These are phyloP conservation scores for Clarireedia sp. DNA, from an alignment of 2,329 filamentous ascomycete species.

Conservation along the genomic window DNA sequence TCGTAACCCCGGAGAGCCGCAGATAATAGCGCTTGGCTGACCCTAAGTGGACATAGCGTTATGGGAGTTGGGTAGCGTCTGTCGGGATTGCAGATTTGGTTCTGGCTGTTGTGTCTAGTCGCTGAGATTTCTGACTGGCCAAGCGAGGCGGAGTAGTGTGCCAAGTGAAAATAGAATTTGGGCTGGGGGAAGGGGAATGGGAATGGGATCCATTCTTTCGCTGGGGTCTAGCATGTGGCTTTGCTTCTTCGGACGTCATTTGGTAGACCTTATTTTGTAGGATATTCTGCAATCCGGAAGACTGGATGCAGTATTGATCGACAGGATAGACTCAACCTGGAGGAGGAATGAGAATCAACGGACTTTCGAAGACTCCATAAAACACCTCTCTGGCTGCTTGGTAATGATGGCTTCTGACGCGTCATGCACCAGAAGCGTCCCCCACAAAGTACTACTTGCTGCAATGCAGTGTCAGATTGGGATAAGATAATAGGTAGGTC, in stretches of 20 bases:
- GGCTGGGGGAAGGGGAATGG: neutral
- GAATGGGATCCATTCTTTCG: neutral
- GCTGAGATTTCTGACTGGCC: neutral
- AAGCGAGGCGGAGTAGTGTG: slow-evolving; percentile 5
- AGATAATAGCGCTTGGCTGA: slow-evolving; percentile 1
- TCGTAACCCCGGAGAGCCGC: slow-evolving; percentile 5
- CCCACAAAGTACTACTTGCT: neutral
- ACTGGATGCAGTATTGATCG: neutral
- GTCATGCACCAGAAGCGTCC: neutral
- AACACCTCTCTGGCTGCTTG: neutral
- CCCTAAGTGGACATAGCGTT: neutral
- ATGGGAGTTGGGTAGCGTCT: neutral
- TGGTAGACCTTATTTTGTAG: neutral
- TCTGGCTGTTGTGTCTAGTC: neutral
- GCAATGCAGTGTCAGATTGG: slow-evolving; percentile 1
- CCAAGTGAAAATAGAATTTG: slow-evolving; percentile 8
- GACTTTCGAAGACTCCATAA: too few relatives aligned
- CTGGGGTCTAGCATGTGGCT: neutral
- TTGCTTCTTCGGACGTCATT: slow-evolving; percentile 3
- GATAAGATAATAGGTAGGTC: neutral
- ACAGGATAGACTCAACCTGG: neutral
- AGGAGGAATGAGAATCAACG: too few relatives aligned
- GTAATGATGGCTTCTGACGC: neutral
- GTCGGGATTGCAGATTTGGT: neutral
- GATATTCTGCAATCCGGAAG: neutral